phyloP scores from a whole-genome alignment of 306 rosid genomes.

The Cucumis melo region DNA sequence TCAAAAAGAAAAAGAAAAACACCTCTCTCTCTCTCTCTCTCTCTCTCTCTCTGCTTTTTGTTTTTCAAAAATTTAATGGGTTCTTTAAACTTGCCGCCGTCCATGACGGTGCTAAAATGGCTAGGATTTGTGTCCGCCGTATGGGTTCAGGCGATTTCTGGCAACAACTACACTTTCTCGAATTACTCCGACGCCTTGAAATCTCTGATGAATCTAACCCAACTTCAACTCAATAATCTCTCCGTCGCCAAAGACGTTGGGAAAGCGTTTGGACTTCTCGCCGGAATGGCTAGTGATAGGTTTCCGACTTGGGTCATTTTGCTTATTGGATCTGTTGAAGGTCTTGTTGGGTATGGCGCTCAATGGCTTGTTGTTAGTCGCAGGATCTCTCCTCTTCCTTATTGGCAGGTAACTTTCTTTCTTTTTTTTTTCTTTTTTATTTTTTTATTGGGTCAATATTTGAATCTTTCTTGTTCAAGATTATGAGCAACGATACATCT shows the following conservation, averaged over 20 bases:
- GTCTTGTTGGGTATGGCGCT: slow-evolving; percentile 66
- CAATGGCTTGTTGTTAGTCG: slow-evolving; percentile 90
- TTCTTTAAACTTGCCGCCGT: background rate
- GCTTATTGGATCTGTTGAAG: slow-evolving; percentile 65
- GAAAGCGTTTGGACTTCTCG: slow-evolving; percentile 72
- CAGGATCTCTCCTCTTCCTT: slow-evolving; percentile 45
- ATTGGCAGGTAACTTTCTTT: slow-evolving; percentile 49
- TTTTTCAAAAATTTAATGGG: slow-evolving; percentile 21
- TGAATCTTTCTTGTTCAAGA: background rate
- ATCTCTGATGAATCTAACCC: slow-evolving; percentile 71
- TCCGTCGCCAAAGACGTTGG: slow-evolving; percentile 81
- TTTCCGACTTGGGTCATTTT: slow-evolving; percentile 67
- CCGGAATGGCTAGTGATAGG: slow-evolving; percentile 62
- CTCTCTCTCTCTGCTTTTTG: too few relatives aligned
- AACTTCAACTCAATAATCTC: slow-evolving; percentile 58
- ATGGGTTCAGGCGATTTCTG: slow-evolving; percentile 84
- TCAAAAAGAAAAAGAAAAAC: too few relatives aligned
- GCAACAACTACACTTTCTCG: slow-evolving; percentile 93
- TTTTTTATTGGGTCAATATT: too few relatives aligned
- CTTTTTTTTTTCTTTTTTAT: too few relatives aligned
- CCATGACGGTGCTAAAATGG: slow-evolving; percentile 51
- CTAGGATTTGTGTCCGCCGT: slow-evolving; percentile 68
- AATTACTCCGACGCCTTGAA: slow-evolving; percentile 79
- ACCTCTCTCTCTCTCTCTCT: too few relatives aligned
- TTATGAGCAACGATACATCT: too few relatives aligned